Conservation (phyloP, 192 early-diverging fungal genomes). For the Gonapodya sp. region DNA sequence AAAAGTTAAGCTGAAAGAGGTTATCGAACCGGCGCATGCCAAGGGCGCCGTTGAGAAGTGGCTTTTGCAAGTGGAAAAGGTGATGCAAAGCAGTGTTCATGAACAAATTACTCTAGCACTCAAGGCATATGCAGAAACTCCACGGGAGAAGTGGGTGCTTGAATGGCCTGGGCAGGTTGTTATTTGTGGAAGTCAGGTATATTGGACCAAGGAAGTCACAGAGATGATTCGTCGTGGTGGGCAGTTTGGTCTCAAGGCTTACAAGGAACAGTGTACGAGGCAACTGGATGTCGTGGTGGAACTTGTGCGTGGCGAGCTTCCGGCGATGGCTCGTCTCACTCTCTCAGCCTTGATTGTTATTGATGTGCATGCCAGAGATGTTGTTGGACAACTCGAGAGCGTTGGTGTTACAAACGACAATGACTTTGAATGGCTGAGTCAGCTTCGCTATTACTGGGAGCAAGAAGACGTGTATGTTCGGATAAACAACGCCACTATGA, state of each 20-base stretch:
- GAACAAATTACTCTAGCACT: conserved; percentile 28
- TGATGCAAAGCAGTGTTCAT: conserved; percentile 37
- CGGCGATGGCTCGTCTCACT: conserved; percentile 31
- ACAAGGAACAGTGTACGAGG: conserved; percentile 36
- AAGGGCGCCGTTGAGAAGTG: conserved; percentile 47
- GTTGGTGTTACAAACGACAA: conserved; percentile 24
- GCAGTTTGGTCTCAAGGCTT: conserved; percentile 32
- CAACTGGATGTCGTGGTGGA: conserved; percentile 40
- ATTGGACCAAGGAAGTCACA: conserved; percentile 50
- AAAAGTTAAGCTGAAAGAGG: conserved; percentile 15
- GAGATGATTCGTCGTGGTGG: conserved; percentile 32
- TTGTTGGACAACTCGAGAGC: conserved; percentile 34
- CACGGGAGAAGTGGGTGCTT: conserved; percentile 49
- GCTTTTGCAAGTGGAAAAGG: conserved; percentile 44
- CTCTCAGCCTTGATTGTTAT: conserved; percentile 52
- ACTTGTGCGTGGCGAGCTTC: conserved; percentile 41
- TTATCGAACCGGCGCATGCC: conserved; percentile 27
- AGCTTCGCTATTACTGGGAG: conserved; percentile 50
- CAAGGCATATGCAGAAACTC: conserved; percentile 31
- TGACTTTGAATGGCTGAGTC: conserved; percentile 47
- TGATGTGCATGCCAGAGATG: conserved; percentile 54
- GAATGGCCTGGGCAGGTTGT: conserved; percentile 57
- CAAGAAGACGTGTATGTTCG: conserved; percentile 47
- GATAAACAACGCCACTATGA: conserved; percentile 53
- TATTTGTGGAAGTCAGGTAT: conserved; percentile 43